Percentiles rank a stretch among this genome's conserved stretches.
These are phyloP conservation scores for Blastobotrys raffinosifermentans DNA, from an alignment of 1,139 yeast genomes.

Conservation along the genomic window DNA sequence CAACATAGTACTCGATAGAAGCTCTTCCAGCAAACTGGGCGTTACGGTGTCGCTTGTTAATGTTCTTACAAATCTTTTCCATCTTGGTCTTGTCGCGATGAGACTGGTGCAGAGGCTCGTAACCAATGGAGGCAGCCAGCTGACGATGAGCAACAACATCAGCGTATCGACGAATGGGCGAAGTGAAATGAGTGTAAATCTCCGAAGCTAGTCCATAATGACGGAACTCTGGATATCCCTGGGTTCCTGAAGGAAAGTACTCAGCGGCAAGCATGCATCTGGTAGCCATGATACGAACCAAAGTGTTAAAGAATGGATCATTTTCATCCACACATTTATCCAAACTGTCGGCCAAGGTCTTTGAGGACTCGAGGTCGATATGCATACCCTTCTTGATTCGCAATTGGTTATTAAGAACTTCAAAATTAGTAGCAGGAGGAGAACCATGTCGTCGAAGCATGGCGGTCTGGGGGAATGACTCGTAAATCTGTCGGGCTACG, in stretches of 20 bases:
- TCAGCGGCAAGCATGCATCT: slow-evolving; percentile 99
- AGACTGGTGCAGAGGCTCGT: slow-evolving; percentile 72
- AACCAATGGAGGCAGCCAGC: slow-evolving; percentile 93
- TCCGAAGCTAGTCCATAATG: slow-evolving; percentile 98
- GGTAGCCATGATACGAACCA: slow-evolving; percentile 94
- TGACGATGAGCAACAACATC: slow-evolving; percentile 97
- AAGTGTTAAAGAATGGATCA: slow-evolving; percentile 89
- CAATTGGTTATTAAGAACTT: slow-evolving; percentile 79
- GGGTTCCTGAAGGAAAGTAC: slow-evolving; percentile 91
- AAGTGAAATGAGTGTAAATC: slow-evolving; percentile 96
- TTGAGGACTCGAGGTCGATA: slow-evolving; percentile 78
- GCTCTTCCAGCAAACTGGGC: slow-evolving; percentile 99
- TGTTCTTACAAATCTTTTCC: slow-evolving; percentile 84
- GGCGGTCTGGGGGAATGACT: slow-evolving; percentile 95
- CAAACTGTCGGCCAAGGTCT: slow-evolving; percentile 87
- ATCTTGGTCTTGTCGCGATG: slow-evolving; percentile 87
- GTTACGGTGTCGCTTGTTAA: slow-evolving; percentile 90
- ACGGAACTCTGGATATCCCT: slow-evolving; percentile 85
- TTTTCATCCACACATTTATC: slow-evolving; percentile 77
- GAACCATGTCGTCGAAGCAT: slow-evolving; percentile 93
- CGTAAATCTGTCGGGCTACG: slow-evolving; percentile 88
- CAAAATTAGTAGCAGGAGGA: slow-evolving; percentile 93
- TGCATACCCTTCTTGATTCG: slow-evolving; percentile 70
- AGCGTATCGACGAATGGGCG: slow-evolving; percentile 97
- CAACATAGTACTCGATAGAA: slow-evolving; percentile 94